A percentile compares a stretch with the other conserved stretches of the same genome.
Conservation (phyloP, 1,139 yeast genomes). For the Suhomyces wounanorum region DNA sequence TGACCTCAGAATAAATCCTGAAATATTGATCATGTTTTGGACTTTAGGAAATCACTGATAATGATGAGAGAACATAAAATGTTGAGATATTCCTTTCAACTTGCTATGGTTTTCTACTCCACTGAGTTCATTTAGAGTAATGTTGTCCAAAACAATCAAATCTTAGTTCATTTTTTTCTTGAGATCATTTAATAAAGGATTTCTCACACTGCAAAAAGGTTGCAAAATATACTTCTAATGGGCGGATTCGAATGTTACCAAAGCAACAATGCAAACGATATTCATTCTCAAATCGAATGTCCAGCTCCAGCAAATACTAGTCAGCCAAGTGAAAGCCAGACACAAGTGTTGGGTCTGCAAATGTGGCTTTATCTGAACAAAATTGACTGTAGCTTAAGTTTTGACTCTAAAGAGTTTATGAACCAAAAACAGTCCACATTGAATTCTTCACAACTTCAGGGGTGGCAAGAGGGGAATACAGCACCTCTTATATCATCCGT, state of each 20-base stretch:
- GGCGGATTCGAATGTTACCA: not conserved
- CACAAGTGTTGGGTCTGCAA: not conserved
- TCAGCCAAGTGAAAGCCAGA: not conserved
- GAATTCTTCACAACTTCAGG: not conserved
- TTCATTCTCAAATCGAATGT: not conserved
- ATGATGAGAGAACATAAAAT: no score
- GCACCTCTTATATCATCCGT: conserved; percentile 9
- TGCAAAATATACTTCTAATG: not conserved
- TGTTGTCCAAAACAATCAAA: no score
- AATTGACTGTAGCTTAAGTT: not conserved
- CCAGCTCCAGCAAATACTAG: conserved; percentile 7
- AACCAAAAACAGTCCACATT: not conserved
- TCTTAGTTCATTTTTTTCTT: no score
- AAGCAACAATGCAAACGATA: not conserved
- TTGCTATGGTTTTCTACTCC: no score
- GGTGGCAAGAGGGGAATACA: conserved; percentile 8
- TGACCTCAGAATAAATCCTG: no score
- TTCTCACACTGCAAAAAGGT: not conserved
- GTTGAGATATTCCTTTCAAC: no score
- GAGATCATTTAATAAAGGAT: not conserved
- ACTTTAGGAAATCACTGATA: no score
- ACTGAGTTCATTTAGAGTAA: no score
- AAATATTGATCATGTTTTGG: no score
- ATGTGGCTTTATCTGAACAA: not conserved
- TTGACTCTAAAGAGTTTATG: not conserved